Percentiles rank a stretch among this genome's conserved stretches.
These are phyloP conservation scores for Dactylella cylindrospora DNA, from an alignment of 2,329 filamentous ascomycete genomes.

Conservation along the genomic window DNA sequence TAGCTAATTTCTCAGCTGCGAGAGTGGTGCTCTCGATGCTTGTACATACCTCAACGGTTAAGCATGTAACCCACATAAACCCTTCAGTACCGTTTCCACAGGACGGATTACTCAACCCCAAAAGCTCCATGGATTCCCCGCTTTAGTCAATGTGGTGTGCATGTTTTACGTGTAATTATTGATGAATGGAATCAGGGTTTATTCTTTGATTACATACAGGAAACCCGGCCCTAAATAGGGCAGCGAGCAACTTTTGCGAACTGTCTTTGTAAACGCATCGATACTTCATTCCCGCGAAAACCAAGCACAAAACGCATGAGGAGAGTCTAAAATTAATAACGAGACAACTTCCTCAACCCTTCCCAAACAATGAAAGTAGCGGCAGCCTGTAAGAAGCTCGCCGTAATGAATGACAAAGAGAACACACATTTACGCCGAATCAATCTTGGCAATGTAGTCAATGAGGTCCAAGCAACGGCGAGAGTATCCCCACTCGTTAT, in stretches of 20 bases:
- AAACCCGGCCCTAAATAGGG: too few species aligned
- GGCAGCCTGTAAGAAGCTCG: conserved; percentile 3
- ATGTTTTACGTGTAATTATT: too few species aligned
- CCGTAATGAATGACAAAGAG: not conserved
- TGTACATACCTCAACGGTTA: too few species aligned
- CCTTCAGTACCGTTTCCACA: too few species aligned
- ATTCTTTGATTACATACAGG: too few species aligned
- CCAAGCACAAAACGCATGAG: conserved; percentile 15
- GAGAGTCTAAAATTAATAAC: conserved; percentile 17
- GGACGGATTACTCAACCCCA: too few species aligned
- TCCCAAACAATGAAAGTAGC: conserved; percentile 2
- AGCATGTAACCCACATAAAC: too few species aligned
- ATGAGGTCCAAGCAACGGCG: conserved; percentile 84
- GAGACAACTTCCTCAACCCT: conserved; percentile 15
- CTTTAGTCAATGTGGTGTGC: too few species aligned
- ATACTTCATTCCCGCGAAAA: conserved; percentile 3
- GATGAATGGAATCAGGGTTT: too few species aligned
- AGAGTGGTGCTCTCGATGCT: too few species aligned
- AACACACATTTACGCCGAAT: conserved; percentile 11
- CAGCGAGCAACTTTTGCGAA: not conserved
- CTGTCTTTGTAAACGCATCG: not conserved
- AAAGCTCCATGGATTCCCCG: too few species aligned
- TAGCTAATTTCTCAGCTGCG: too few species aligned
- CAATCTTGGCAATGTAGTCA: conserved; percentile 36
- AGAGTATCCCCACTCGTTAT: conserved; percentile 99